Base-by-base conservation (phyloP, 2,329 filamentous ascomycete species). In the Colletotrichum chlorophyti region DNA sequence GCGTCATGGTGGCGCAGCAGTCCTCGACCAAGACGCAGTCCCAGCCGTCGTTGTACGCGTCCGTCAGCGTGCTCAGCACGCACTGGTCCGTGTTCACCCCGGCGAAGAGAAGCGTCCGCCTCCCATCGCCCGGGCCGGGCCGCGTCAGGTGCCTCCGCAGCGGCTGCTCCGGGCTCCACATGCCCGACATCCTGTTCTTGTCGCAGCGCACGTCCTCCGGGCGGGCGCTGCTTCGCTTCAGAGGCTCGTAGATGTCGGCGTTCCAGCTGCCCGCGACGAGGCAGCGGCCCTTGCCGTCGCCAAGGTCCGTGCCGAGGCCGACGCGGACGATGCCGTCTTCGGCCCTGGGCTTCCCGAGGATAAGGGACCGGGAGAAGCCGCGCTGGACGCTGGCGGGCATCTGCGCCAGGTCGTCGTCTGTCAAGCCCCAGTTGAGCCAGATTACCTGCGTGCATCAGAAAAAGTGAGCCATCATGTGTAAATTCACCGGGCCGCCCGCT, bases 71-170 rank as follows among this genome's bases (percentile, higher is more conserved):
- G 1, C 82, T 81, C 19, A 80, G 74, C 7, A 87, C 83, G 65
- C 84, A 86, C 66, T 86, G 83, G 69, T 87, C 83, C 3, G 83
- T 85, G 65, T 87, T 87, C 11, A 86, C 83, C 0, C 84, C 84
- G 1, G 80, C 71, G 61, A 87, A 85, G 17, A 87, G 65, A 40
- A 86, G 65, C 5, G 82, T 86, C 40, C 63, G 76, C 55, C 76
- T 77, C 0, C 72, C 72, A 43, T 74, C 43, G n/a, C 9, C 29
- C 29, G 38, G 23, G 29, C 41, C 42, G 8, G 35, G 10, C 6
- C n/a, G 17, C 19, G 38, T 43, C 46, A 85, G 66, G 34, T 73
- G 76, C 34, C 70, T 68, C 51, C 75, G 76, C 41, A 82, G 70
- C 7, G 74, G 71, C 40, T 79, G 79, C 10, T 66, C 66, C 8